Evolutionary conservation across 371 early-diverging fungal genomes (phyloP), one percentile per base, ranked within the genome.

Genomic region (Zychaea mexicana): DNA sequence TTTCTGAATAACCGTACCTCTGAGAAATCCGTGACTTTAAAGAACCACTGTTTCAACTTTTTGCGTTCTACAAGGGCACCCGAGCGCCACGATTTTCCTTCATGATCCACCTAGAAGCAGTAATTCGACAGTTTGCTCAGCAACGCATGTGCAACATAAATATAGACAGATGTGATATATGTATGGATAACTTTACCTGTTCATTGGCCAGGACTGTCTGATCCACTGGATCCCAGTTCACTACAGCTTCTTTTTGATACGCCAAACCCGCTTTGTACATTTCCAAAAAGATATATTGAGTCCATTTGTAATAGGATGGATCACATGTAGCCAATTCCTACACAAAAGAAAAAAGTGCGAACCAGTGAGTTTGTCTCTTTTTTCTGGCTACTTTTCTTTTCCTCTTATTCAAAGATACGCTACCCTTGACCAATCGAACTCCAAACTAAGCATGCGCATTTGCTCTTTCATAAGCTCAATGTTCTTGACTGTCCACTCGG

Each of bases 201-300:
- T 97, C 98, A 71, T 97, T 97, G 0, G 98, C 96, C 53, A 97
- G 74, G 3, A 97, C 97, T 0, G 98, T 97, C 66, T 94, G 78
- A 69, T 97, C 97, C 0, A 97, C 84, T 0, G 98, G 98, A 78
- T 97, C 98, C 98, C 98, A 97, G 73, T 97, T 97, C 6, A 97
- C 96, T 9, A 90, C 72, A 0, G 95, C 94, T 60, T 93, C 91
- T 67, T 93, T 93, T 65, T 89, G 91, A 72, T 97, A 95, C 1
- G 92, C 92, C 54, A 96, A 76, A 9, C 92, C 94, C 15, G 88
- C 86, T 64, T 88, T 80, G 64, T 88, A 87, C 65, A 97, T 58
- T 68, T 88, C 79, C 52, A 95, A 71, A 64, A 97, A 96, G 26
- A 96, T 79, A 45, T 86, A 84, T 65, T 97, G 98, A 3, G 98